A percentile compares a stretch with the other conserved stretches of the same genome.
Conservation (phyloP, 1,284 basidiomycete species). For the Exsudoporus floridanus region DNA sequence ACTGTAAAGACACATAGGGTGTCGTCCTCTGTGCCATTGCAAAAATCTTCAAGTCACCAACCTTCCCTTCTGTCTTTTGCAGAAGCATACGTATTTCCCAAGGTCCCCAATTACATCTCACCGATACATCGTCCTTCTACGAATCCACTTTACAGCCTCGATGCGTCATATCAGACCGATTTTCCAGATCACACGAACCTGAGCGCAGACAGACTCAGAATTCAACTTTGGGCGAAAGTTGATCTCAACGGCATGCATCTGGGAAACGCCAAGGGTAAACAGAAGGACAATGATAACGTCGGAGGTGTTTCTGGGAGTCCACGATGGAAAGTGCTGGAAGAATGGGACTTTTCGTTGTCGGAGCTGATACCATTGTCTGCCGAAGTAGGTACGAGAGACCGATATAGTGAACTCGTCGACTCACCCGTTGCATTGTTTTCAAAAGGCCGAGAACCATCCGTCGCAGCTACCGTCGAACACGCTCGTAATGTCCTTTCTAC, state of each 20-base stretch:
- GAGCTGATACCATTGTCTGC: constrained; percentile 61
- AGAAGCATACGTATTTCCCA: constrained; percentile 17
- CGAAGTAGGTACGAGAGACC: constrained; percentile 49
- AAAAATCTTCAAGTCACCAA: constrained; percentile 22
- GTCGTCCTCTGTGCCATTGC: constrained; percentile 27
- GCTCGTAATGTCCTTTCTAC: constrained; percentile 62
- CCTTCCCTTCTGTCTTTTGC: constrained; percentile 25
- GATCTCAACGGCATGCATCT: constrained; percentile 6
- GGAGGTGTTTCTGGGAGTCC: constrained; percentile 14
- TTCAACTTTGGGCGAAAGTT: constrained; percentile 61
- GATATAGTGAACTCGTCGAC: constrained; percentile 8
- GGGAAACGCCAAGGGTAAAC: constrained; percentile 44
- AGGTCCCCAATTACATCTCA: constrained; percentile 66
- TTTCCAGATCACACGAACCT: constrained; percentile 50
- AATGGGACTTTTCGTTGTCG: constrained; percentile 66
- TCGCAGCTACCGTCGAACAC: constrained; percentile 69
- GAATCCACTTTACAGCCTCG: constrained; percentile 69
- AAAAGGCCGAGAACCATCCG: constrained; percentile 46
- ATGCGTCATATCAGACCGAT: constrained; percentile 45
- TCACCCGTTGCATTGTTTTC: constrained; percentile 8
- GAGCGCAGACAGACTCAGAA: constrained; percentile 46
- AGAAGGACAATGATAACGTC: constrained; percentile 36
- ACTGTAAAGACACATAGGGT: constrained; percentile 23
- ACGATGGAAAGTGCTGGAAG: constrained; percentile 65
- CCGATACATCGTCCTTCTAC: constrained; percentile 70